Percentiles rank a stretch among this genome's conserved stretches.
phyloP scores from a whole-genome alignment of 225 moss, liverwort and hornwort genomes.

The Marchantia paleacea region DNA sequence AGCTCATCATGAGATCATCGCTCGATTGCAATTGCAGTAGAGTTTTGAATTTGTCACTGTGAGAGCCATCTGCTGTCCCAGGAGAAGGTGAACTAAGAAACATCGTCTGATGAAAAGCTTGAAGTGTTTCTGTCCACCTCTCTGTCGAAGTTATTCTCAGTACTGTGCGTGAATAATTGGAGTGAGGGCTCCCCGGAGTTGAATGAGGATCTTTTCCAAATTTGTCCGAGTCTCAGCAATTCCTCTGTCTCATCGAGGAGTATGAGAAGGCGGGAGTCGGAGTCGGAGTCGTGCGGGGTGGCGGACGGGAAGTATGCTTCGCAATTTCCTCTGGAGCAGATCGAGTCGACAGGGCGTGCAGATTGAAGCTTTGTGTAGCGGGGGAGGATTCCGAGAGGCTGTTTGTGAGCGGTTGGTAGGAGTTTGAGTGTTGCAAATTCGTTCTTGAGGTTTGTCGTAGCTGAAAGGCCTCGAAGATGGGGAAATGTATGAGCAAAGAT shows the following conservation, averaged over 20 bases:
- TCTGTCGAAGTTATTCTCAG: too few relatives aligned
- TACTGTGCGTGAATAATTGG: too few relatives aligned
- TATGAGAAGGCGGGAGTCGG: background rate
- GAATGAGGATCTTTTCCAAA: background rate
- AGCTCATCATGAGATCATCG: too few relatives aligned
- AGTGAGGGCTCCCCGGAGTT: too few relatives aligned
- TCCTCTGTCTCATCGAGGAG: too few relatives aligned
- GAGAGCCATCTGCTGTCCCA: too few relatives aligned
- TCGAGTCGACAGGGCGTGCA: background rate
- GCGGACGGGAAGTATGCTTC: background rate
- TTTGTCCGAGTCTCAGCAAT: background rate
- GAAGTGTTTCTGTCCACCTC: too few relatives aligned
- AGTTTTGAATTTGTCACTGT: too few relatives aligned
- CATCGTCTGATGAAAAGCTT: too few relatives aligned
- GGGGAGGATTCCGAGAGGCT: background rate
- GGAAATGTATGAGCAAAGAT: constrained; percentile 31
- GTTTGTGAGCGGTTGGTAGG: background rate
- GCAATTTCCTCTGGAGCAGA: background rate
- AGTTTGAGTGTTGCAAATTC: background rate
- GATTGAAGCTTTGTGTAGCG: background rate
- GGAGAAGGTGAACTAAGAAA: too few relatives aligned
- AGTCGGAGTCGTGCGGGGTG: background rate
- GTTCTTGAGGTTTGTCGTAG: background rate
- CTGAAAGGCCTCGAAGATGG: constrained; percentile 13
- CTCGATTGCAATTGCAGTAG: too few relatives aligned